Evolutionary conservation across 2,329 filamentous ascomycete species (phyloP).

Genomic region (Westerdykella sp.): DNA sequence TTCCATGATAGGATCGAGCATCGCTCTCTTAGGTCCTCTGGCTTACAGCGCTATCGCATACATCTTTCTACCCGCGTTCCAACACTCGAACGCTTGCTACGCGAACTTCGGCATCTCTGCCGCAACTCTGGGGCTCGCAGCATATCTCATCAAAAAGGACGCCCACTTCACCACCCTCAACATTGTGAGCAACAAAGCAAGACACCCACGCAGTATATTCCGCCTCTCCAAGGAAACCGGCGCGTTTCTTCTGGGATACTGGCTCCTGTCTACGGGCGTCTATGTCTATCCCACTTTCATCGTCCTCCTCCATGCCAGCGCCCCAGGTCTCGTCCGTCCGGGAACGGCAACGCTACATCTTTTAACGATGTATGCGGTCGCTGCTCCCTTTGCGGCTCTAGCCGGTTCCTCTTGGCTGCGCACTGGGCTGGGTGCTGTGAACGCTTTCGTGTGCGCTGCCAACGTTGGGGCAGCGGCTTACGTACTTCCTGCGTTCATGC

Average conservation of each 20-base stretch:
- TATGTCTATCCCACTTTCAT: constrained; percentile 11
- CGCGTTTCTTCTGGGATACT: constrained; percentile 5
- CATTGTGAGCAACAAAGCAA: background rate
- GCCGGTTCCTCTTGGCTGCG: background rate
- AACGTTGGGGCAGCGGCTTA: constrained; percentile 1
- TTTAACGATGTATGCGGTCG: constrained; percentile 2
- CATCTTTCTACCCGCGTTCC: background rate
- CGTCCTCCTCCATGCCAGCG: constrained; percentile 6
- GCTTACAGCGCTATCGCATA: constrained; percentile 9
- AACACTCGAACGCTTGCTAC: background rate
- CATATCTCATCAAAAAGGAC: constrained; percentile 5
- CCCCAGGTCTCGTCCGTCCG: constrained; percentile 3
- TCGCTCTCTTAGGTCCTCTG: constrained; percentile 11
- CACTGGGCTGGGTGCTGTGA: constrained; percentile 5
- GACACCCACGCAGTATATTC: background rate
- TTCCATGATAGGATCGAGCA: constrained; percentile 25
- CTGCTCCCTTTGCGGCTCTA: constrained; percentile 4
- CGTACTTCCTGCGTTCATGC: constrained; percentile 3
- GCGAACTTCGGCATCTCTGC: constrained; percentile 2
- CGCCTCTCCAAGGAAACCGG: constrained; percentile 1
- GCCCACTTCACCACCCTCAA: background rate
- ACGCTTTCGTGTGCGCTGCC: constrained; percentile 3
- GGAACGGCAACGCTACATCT: constrained; percentile 1
- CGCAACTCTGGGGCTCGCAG: constrained; percentile 6
- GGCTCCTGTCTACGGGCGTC: constrained; percentile 5